Conservation (phyloP, 805 yeast species). For the Pichia californica region DNA sequence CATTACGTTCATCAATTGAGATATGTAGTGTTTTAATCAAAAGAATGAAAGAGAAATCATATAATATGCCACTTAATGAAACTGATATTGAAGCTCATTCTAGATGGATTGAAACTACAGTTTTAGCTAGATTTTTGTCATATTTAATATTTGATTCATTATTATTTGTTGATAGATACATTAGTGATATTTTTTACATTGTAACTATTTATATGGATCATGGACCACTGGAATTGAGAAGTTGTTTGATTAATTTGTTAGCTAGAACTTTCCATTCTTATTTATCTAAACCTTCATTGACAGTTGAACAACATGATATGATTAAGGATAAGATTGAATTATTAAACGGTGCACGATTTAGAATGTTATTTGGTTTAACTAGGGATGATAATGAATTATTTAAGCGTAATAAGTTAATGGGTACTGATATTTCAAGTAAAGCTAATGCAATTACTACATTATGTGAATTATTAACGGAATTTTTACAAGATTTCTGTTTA, state of each 20-base stretch:
- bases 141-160: constrained; percentile 67
- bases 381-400: constrained; percentile 38
- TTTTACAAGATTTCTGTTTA: constrained; percentile 44
- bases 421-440: constrained; percentile 33
- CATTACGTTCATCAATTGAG: constrained; percentile 63
- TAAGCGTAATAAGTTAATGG: constrained; percentile 13
- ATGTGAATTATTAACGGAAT: constrained; percentile 46
- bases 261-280: constrained; percentile 68
- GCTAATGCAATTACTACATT: constrained; percentile 50
- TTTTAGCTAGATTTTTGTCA: constrained; percentile 56
- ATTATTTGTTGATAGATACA: constrained; percentile 50
- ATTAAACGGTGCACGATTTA: constrained; percentile 57
- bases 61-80: constrained; percentile 39
- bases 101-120: constrained; percentile 65
- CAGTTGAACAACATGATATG: constrained; percentile 31
- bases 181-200: constrained; percentile 67
- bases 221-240: constrained; percentile 50
- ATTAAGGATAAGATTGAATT: constrained; percentile 43
- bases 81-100: constrained; percentile 44
- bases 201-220: constrained; percentile 55
- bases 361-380: constrained; percentile 63
- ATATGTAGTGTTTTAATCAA: constrained; percentile 59
- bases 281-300: constrained; percentile 47
- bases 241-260: constrained; percentile 52
- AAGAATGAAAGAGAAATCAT: constrained; percentile 49